A percentile compares a stretch with the other conserved stretches of the same genome.
Conservation (phyloP, 2,329 filamentous ascomycete genomes). For the Fusarium fujikuroi region DNA sequence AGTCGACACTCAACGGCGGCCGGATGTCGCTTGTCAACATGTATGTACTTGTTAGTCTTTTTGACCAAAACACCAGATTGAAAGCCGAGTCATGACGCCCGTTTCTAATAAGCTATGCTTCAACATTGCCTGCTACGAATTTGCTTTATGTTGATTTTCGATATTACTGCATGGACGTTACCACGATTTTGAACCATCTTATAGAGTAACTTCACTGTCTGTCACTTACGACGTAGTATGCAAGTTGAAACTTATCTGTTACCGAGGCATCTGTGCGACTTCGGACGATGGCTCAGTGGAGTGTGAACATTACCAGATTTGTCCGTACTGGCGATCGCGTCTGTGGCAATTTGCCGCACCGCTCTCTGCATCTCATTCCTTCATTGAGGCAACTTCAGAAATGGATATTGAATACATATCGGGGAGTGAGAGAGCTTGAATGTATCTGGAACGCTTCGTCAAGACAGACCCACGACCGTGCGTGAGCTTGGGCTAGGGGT, state of each 20-base stretch:
- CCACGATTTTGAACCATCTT: not conserved
- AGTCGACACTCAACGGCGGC: slow-evolving; percentile 15
- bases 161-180: not conserved
- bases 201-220: not conserved
- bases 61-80: not conserved
- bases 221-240: not conserved
- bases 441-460: slow-evolving; percentile 38
- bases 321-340: slow-evolving; percentile 10
- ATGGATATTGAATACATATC: slow-evolving; percentile 24
- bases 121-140: not conserved
- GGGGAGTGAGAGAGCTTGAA: slow-evolving; percentile 22
- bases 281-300: slow-evolving; percentile 24
- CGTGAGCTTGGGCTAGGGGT: slow-evolving; percentile 35
- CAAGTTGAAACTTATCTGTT: not conserved
- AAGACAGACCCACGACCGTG: slow-evolving; percentile 35
- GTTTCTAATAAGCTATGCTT: not conserved
- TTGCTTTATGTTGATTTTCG: not conserved
- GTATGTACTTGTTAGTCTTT: not conserved
- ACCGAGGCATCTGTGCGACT: slow-evolving; percentile 20
- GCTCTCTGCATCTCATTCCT: slow-evolving; percentile 2
- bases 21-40: not conserved
- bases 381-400: slow-evolving; percentile 7
- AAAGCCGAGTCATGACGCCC: slow-evolving; percentile 20
- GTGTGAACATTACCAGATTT: slow-evolving; percentile 14
- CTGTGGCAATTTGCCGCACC: slow-evolving; percentile 20